Evolutionary conservation across 1,284 basidiomycete genomes (phyloP), one percentile per base, ranked within the genome.

Genomic region (Marasmius tenuissimus): DNA sequence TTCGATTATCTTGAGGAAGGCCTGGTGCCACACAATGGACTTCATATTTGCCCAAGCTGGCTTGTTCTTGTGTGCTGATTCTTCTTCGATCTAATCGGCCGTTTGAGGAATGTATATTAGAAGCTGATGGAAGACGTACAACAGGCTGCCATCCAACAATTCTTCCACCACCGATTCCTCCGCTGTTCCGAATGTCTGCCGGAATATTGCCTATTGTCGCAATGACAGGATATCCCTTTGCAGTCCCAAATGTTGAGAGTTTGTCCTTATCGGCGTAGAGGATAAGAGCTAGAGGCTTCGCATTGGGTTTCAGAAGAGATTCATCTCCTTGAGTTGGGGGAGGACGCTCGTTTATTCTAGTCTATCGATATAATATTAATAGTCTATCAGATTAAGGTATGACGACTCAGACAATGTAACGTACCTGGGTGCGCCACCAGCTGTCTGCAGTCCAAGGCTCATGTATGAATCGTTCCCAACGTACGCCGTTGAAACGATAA

Each of bases 221-320:
- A n/a, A 82, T 65, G 0, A 83, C 72, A 0, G 81, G 79, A 67
- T 83, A 81, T 0, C 73, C 80, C 55, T 78, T 78, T 7, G 65
- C 69, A 0, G 71, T 78, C 0, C 79, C 77, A 69, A 82, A 82
- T 0, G 72, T 73, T 0, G 78, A 81, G 0, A 83, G 67, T 18
- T 75, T 72, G 5, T 77, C 77, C 59, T 82, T 83, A 62, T 83
- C 77, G 6, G 79, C 77, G 73, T 80, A 83, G 0, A 83, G 35
- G 16, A 72, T 69, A 45, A 71, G 68, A 0, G 54, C 61, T 1
- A 76, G 38, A 0, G 71, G 68, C 18, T 67, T 70, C 20, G 57
- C 68, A 45, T 64, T 67, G 70, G 2, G 74, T 22, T 27, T 37
- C 33, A 14, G 38, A 14, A 7, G 3, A 47, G 12, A 6, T 14